phyloP scores from a whole-genome alignment of 1,284 basidiomycete genomes.

The Athelia sp. region DNA sequence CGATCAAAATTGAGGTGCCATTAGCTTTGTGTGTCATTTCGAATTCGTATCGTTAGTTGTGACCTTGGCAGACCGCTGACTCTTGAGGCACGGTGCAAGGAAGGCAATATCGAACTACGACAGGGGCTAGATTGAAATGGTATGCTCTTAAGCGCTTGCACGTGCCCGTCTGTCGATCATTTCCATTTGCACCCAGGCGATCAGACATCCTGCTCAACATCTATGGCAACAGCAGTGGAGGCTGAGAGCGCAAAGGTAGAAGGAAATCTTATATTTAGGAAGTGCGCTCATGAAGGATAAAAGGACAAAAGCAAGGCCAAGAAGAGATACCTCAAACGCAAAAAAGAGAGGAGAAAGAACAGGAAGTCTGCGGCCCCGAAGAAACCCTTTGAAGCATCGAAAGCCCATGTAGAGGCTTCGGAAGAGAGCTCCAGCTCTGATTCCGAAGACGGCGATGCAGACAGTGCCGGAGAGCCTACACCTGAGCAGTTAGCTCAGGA shows the following conservation, averaged over 20 bases:
- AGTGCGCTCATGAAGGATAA: slow-evolving; percentile 7
- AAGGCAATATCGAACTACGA: no score
- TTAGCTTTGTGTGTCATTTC: no score
- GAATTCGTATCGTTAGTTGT: no score
- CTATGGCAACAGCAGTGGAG: not conserved
- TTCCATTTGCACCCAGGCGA: no score
- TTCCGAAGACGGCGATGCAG: slow-evolving; percentile 4
- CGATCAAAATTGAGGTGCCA: no score
- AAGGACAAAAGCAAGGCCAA: slow-evolving; percentile 54
- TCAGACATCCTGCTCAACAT: no score
- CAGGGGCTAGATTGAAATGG: no score
- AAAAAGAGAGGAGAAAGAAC: slow-evolving; percentile 56
- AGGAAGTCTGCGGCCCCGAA: slow-evolving; percentile 32
- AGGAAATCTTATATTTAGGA: no score
- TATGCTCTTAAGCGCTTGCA: no score
- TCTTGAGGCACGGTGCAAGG: no score
- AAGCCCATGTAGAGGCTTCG: slow-evolving; percentile 9
- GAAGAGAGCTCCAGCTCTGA: slow-evolving; percentile 13
- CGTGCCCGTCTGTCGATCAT: no score
- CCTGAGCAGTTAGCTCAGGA: slow-evolving; percentile 4
- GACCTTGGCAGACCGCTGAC: no score
- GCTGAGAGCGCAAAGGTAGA: not conserved
- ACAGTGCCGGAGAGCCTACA: slow-evolving; percentile 3
- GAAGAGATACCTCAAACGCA: slow-evolving; percentile 61
- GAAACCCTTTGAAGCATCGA: slow-evolving; percentile 3